A percentile compares a stretch with the other conserved stretches of the same genome.
phyloP scores from a whole-genome alignment of 352 stramenopile species.

The Phytophthora tentaculata region DNA sequence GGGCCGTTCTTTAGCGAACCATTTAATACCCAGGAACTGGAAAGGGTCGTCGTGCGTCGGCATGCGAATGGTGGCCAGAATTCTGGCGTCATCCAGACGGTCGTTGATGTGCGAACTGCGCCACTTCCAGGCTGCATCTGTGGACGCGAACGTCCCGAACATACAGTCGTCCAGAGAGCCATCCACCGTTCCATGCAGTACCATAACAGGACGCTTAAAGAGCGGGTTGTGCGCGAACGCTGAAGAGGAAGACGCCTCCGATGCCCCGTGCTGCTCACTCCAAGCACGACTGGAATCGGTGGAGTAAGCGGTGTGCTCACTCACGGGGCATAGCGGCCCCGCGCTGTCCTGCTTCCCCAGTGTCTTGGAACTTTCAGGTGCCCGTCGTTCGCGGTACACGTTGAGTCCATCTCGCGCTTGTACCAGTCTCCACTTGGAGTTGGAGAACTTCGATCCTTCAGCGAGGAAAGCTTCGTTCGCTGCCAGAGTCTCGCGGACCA shows the following conservation, averaged over 20 bases:
- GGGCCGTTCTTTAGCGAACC: conserved; percentile 44
- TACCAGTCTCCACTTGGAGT: conserved; percentile 49
- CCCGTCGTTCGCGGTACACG: conserved; percentile 35
- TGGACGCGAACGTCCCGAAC: conserved; percentile 50
- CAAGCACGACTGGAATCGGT: conserved; percentile 13
- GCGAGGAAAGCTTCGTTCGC: conserved; percentile 47
- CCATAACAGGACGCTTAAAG: conserved; percentile 40
- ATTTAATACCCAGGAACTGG: conserved; percentile 55
- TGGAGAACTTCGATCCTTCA: conserved; percentile 29
- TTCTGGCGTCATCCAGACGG: conserved; percentile 41
- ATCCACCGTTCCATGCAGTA: conserved; percentile 48
- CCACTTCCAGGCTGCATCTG: conserved; percentile 46
- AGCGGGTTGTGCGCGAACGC: conserved; percentile 20
- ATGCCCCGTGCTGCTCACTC: conserved; percentile 14
- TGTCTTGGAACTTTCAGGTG: background rate
- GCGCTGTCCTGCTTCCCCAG: conserved; percentile 2
- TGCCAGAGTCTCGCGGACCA: conserved; percentile 50
- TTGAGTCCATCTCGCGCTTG: conserved; percentile 41
- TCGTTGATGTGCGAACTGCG: conserved; percentile 56
- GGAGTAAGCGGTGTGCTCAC: conserved; percentile 7
- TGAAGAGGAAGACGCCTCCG: conserved; percentile 7
- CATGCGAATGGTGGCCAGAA: conserved; percentile 45
- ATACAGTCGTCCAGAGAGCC: conserved; percentile 56
- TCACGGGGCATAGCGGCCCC: background rate
- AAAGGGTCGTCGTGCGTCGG: conserved; percentile 49